Base-by-base conservation (phyloP, 768 basidiomycete genomes). In the Gautieria morchelliformis region DNA sequence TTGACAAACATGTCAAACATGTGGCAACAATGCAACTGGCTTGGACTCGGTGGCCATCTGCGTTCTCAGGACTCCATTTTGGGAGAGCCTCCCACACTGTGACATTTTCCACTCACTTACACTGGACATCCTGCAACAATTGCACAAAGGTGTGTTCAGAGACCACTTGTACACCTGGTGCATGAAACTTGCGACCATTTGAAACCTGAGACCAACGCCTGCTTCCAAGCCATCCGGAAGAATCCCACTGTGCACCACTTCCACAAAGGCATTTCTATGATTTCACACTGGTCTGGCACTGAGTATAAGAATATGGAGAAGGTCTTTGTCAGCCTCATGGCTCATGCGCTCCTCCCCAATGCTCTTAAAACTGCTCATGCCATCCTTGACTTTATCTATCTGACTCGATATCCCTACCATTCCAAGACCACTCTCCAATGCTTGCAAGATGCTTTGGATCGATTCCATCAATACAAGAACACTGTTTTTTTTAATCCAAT, bases 121-220 rank as follows among this genome's bases (percentile, higher is more conserved):
- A 1, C 70, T 71, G 17, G 65, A 77, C 65, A 49, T 77, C 20
- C 70, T 78, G 15, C 78, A 81, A 58, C 76, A 78, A 61, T 64
- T 79, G 0, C 70, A 78, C 63, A 74, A 79, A 59, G 78, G 78
- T 0, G 56, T 76, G 2, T 74, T 78, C 67, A 75, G 74, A 52
- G 71, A 63, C 51, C 61, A 52, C 55, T 52, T 66, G 3, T 41
- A 59, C 9, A 65, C 53, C 6, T 73, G 71, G 69, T 50, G 53
- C 27, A 58, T 52, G 7, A 45, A 60, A 6, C 45, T 58, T 2
- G 56, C 61, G 11, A 65, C 64, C n/a, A n/a, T n/a, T n/a, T n/a
- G 0, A 50, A 54, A 1, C 59, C 63, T 3, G 74, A 74, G 52
- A 60, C 78, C 40, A 77, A 80, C 62, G 62, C 62, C 1, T 66